A percentile compares a stretch with the other conserved stretches of the same genome.
Conservation (phyloP, 495 filamentous ascomycete species). For the Neurospora sp. region DNA sequence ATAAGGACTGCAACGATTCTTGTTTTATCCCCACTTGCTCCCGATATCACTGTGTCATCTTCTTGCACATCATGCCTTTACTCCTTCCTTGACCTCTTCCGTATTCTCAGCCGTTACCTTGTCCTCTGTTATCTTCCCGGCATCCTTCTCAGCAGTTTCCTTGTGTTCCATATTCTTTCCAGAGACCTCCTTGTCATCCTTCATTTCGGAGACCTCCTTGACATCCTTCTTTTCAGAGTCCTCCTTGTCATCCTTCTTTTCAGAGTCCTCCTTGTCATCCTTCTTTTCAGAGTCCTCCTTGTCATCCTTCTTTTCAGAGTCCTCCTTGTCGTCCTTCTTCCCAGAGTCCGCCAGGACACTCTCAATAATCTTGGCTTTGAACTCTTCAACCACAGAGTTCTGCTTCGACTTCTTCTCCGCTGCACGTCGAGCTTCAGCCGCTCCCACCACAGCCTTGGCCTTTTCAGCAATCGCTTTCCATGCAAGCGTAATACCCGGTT, state of each 20-base stretch:
- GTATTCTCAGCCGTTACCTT: neutral
- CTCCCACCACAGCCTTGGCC: constrained; percentile 19
- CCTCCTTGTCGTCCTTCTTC: neutral
- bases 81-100: neutral
- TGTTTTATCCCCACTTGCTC: neutral
- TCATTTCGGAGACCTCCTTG: too few relatives aligned
- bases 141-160: neutral
- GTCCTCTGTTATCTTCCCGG: constrained; percentile 8
- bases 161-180: neutral
- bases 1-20: neutral
- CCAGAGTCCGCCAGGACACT: constrained; percentile 1
- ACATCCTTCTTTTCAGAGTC: neutral
- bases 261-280: neutral
- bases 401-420: neutral
- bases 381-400: neutral
- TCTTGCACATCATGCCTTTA: neutral
- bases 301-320: neutral
- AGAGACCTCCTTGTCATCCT: too few relatives aligned
- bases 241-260: neutral
- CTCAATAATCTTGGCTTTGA: constrained; percentile 3
- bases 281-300: too few relatives aligned
- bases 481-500: neutral
- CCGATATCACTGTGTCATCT: neutral
- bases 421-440: neutral
- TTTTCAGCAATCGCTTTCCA: constrained; percentile 21